These are phyloP conservation scores for Amaranthus palmeri DNA, from an alignment of 148 eudicot genomes.

Conservation along the genomic window DNA sequence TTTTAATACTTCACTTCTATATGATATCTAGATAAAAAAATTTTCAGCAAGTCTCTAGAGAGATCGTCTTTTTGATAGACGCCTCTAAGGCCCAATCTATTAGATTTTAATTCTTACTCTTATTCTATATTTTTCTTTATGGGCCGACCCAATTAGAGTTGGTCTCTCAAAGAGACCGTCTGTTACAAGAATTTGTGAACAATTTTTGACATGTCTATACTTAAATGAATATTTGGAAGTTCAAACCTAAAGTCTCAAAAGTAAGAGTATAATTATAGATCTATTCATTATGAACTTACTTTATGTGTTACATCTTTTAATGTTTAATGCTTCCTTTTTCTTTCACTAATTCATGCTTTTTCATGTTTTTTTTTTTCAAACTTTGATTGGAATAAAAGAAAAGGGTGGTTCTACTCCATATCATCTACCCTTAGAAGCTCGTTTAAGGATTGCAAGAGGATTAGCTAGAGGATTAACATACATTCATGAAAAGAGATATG, in stretches of 20 bases:
- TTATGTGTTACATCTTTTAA: constrained; percentile 5
- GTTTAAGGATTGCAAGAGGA: constrained; percentile 82
- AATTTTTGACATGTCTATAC: background rate
- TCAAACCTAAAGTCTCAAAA: background rate
- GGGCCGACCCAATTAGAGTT: no score
- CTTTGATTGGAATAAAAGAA: constrained; percentile 31
- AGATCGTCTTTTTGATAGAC: no score
- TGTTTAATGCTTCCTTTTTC: constrained; percentile 22
- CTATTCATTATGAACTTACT: constrained; percentile 11
- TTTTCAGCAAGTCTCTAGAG: no score
- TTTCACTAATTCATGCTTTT: constrained; percentile 24
- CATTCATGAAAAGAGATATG: constrained; percentile 86
- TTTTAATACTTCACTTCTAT: no score
- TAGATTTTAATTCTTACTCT: no score
- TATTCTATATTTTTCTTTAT: no score
- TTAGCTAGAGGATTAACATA: constrained; percentile 72
- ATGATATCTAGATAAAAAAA: no score
- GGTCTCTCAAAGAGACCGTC: no score
- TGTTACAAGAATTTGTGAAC: no score
- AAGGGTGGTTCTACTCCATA: constrained; percentile 64
- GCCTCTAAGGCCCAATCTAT: no score
- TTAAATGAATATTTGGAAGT: constrained; percentile 8
- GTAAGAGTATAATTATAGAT: background rate
- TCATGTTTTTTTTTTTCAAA: background rate
- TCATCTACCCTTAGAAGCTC: constrained; percentile 51